These are phyloP conservation scores for Rhizopogon salebrosus DNA, from an alignment of 768 basidiomycete species.

Conservation along the genomic window DNA sequence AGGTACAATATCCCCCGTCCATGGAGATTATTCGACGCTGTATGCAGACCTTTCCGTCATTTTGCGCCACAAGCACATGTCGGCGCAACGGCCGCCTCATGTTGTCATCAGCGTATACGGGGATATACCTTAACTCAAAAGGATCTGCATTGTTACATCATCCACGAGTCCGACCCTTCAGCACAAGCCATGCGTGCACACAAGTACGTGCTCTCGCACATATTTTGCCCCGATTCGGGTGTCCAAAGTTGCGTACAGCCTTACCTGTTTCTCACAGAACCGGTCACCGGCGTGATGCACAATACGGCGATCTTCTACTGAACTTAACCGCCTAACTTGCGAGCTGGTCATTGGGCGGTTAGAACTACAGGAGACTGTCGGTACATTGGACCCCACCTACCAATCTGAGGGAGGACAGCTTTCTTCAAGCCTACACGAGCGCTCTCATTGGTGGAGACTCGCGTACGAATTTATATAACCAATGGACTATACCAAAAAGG, in stretches of 20 bases:
- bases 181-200: no score
- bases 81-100: background rate
- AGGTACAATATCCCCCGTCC: no score
- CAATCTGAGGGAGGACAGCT: no score
- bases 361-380: no score
- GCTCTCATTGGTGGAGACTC: no score
- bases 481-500: no score
- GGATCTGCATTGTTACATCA: background rate
- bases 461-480: no score
- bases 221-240: constrained; percentile 1
- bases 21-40: background rate
- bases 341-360: no score
- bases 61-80: background rate
- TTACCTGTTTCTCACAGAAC: constrained; percentile 11
- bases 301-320: no score
- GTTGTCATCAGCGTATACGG: background rate
- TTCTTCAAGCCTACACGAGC: no score
- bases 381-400: no score
- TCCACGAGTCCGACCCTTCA: background rate
- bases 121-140: background rate
- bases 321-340: background rate
- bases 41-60: background rate
- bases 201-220: background rate
- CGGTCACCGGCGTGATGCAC: no score
- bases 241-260: constrained; percentile 24